Evolutionary conservation across 495 filamentous ascomycete genomes (phyloP), one percentile per base, ranked within the genome.

Genomic region (Podospora australis): DNA sequence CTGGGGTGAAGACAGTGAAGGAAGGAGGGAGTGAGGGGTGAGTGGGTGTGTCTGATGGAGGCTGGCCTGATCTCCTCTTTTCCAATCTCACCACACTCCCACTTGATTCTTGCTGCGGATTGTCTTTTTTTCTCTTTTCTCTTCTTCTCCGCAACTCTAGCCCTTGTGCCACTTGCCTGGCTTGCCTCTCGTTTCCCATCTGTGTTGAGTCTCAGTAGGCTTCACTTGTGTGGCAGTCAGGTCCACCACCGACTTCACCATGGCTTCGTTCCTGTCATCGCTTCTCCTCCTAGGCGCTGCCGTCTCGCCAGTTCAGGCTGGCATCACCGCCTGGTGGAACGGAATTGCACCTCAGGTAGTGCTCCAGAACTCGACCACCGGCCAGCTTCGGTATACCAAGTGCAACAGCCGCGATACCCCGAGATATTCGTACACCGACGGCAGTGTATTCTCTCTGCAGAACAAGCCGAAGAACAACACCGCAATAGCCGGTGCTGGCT

Each of bases 401-500:
- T 70, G 68, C 59, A 63, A 67, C 52, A 57, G 48, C 36, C 36
- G 52, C 10, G 51, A 46, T 25, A 36, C 32, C 1, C 51, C 65
- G 1, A 32, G 48, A 7, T 70, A 67, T 39, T 64, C 66, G 5
- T 40, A 43, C 29, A 56, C 58, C 13, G 48, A 51, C 23, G 52
- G 43, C 8, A 57, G 46, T 38, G 43, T 49, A 10, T 43, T 68
- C 25, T 30, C 39, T 1, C 51, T 67, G 19, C 28, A 32, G 1
- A 21, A 50, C 38, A 50, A 47, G 24, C 59, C 66, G 19, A 68
- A 59, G 48, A 48, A 47, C 3, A 59, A 53, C n/a, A 66, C 64
- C n/a, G 47, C 62, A n/a, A 30, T 70, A 46, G 50, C 66, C 2
- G 68, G 64, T 2, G 39, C 51, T 7, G 68, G 68, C 4, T 70